Conservation (phyloP, 208 protist species). For the Crithidia fasciculata region DNA sequence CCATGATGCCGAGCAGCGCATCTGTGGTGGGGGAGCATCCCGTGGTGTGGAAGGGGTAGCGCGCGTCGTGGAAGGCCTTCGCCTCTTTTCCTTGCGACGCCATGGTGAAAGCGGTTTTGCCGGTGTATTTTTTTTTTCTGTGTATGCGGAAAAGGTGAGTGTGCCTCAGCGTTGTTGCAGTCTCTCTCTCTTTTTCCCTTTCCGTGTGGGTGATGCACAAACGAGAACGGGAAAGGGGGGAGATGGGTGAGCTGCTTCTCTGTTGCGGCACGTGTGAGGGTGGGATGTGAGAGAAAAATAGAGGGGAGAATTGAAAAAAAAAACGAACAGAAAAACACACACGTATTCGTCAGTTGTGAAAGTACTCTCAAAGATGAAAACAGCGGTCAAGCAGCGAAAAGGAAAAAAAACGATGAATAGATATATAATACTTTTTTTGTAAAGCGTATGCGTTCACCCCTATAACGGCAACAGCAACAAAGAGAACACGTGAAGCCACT, state of each 20-base stretch:
- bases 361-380: not conserved
- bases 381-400: too few relatives aligned
- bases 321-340: not conserved
- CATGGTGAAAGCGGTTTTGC: not conserved
- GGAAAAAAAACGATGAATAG: too few relatives aligned
- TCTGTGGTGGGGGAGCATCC: not conserved
- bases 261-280: not conserved
- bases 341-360: not conserved
- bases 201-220: too few relatives aligned
- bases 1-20: conserved; percentile 6
- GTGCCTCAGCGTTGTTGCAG: too few relatives aligned
- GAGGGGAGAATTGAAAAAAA: not conserved
- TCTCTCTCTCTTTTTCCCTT: too few relatives aligned
- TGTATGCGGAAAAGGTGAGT: not conserved
- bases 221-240: too few relatives aligned
- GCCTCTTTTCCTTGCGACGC: too few relatives aligned
- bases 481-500: too few relatives aligned
- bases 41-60: conserved; percentile 5
- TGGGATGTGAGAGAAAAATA: not conserved
- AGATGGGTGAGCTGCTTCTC: too few relatives aligned
- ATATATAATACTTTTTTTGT: too few relatives aligned
- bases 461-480: too few relatives aligned
- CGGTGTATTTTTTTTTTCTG: not conserved
- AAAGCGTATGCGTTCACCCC: too few relatives aligned
- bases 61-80: not conserved